Evolutionary conservation across 768 basidiomycete species (phyloP).

Genomic region (Tricholoma bakamatsutake): DNA sequence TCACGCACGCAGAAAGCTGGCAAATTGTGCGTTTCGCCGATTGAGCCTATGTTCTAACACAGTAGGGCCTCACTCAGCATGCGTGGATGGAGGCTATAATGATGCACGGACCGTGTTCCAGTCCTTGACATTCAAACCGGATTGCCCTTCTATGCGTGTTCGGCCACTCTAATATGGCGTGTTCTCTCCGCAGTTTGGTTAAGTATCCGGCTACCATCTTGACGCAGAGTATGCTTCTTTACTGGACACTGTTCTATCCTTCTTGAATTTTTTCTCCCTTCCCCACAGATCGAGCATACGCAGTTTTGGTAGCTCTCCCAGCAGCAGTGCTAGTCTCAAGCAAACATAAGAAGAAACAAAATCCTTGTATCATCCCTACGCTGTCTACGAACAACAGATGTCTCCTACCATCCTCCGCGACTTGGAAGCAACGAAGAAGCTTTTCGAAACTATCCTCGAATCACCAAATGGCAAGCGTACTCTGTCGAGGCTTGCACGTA

Average conservation of each 20-base stretch:
- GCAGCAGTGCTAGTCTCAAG: slow-evolving; percentile 13
- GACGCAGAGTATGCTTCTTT: slow-evolving; percentile 28
- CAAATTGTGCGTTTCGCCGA: neutral
- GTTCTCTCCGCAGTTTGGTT: slow-evolving; percentile 35
- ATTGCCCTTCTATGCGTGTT: slow-evolving; percentile 12
- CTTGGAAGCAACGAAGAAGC: slow-evolving; percentile 47
- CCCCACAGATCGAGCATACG: slow-evolving; percentile 27
- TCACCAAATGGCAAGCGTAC: slow-evolving; percentile 61
- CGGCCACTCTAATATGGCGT: slow-evolving; percentile 28
- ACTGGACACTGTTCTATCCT: slow-evolving; percentile 29
- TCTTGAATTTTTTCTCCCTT: slow-evolving; percentile 24
- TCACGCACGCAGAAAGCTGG: neutral
- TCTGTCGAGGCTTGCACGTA: slow-evolving; percentile 66
- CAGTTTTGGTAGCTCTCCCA: slow-evolving; percentile 19
- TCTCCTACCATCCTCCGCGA: slow-evolving; percentile 55
- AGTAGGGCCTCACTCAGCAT: slow-evolving; percentile 7
- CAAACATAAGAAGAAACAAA: slow-evolving; percentile 15
- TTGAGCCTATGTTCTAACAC: neutral
- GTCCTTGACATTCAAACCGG: slow-evolving; percentile 23
- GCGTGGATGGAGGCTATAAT: slow-evolving; percentile 9
- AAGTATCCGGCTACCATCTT: slow-evolving; percentile 30
- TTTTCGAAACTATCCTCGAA: slow-evolving; percentile 43
- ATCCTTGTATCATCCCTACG: slow-evolving; percentile 34
- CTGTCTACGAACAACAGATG: slow-evolving; percentile 45
- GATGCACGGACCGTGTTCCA: slow-evolving; percentile 5